phyloP scores from a whole-genome alignment of 495 filamentous ascomycete genomes.

The Lophium mytilinum region DNA sequence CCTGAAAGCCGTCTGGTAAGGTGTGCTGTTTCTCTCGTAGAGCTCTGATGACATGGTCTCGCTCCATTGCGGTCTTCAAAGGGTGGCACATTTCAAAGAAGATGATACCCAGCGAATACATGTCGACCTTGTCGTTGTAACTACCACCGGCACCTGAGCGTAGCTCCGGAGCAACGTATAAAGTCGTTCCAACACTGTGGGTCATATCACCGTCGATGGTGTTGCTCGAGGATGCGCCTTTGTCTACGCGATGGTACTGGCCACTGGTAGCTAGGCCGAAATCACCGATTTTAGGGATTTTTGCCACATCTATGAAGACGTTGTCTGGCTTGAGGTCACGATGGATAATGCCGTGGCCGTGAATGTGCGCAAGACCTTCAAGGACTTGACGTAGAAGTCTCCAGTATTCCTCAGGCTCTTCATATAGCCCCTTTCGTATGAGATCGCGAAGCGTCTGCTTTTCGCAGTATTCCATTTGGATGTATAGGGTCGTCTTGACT shows the following conservation, averaged over 20 bases:
- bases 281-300: constrained; percentile 90
- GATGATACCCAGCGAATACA: constrained; percentile 95
- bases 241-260: constrained; percentile 52
- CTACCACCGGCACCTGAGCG: constrained; percentile 58
- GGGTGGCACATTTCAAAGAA: constrained; percentile 96
- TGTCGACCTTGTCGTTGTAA: constrained; percentile 94
- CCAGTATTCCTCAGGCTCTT: constrained; percentile 73
- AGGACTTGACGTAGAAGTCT: constrained; percentile 84
- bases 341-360: constrained; percentile 86
- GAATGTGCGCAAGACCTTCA: constrained; percentile 85
- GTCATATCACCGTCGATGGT: constrained; percentile 57
- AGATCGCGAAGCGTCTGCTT: constrained; percentile 87
- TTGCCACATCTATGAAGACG: constrained; percentile 84
- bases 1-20: constrained; percentile 67
- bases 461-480: constrained; percentile 97
- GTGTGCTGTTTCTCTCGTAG: constrained; percentile 59
- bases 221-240: constrained; percentile 32
- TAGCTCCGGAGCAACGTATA: constrained; percentile 92
- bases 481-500: constrained; percentile 59
- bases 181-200: constrained; percentile 84
- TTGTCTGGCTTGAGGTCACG: constrained; percentile 98
- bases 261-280: constrained; percentile 91
- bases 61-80: constrained; percentile 79
- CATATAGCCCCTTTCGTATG: constrained; percentile 66
- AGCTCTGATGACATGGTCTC: constrained; percentile 62